Evolutionary conservation across 176 grass and related monocot genomes (phyloP).

Genomic region (Carex pumila): DNA sequence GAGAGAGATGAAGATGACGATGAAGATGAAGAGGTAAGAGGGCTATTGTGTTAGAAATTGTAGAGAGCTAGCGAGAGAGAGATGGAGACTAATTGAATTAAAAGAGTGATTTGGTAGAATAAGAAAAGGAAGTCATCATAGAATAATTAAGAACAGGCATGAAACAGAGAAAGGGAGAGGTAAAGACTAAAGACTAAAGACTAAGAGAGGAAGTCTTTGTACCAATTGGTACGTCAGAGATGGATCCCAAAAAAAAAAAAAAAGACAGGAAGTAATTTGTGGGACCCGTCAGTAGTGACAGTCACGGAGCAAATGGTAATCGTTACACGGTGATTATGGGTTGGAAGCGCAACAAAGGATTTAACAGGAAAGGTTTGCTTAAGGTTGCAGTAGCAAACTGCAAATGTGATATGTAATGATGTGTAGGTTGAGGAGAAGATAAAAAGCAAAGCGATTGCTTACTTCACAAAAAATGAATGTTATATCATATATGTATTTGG

Average conservation of each 20-base stretch:
- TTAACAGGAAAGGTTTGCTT: neutral
- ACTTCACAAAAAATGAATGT: neutral
- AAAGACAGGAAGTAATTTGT: neutral
- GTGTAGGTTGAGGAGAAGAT: conserved; percentile 2
- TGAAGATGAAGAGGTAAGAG: neutral
- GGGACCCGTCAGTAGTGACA: neutral
- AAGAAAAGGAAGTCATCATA: neutral
- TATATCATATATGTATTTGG: neutral
- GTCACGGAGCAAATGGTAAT: neutral
- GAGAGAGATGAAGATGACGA: neutral
- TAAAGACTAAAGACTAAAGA: neutral
- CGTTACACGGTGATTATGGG: neutral
- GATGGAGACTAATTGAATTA: neutral
- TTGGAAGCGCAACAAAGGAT: neutral
- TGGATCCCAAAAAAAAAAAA: neutral
- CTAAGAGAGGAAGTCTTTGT: neutral
- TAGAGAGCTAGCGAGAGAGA: neutral
- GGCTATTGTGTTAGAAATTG: neutral
- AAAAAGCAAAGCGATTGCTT: conserved; percentile 10
- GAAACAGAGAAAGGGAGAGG: neutral
- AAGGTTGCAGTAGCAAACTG: neutral
- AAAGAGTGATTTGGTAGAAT: neutral
- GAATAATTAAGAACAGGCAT: neutral
- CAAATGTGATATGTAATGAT: neutral
- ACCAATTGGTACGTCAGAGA: neutral